These are phyloP conservation scores for Daldinia caldariorum DNA, from an alignment of 495 filamentous ascomycete genomes.

Conservation along the genomic window DNA sequence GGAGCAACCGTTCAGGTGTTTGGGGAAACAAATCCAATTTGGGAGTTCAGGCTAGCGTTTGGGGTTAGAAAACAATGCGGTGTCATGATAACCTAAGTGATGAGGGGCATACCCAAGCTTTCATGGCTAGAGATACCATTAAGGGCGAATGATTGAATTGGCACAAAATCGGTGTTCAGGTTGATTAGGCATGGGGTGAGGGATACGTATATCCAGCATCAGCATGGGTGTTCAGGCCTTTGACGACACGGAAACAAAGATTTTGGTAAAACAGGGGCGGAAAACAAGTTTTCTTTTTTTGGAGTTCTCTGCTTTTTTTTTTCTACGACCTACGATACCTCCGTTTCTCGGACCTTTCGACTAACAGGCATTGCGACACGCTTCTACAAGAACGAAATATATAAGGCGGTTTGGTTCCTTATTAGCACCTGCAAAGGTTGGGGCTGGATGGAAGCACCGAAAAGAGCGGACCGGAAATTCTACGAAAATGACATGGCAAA, in stretches of 20 bases:
- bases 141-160: conserved; percentile 27
- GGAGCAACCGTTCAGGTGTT: conserved; percentile 76
- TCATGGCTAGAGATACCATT: conserved; percentile 5
- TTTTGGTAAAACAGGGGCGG: conserved; percentile 45
- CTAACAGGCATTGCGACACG: conserved; percentile 18
- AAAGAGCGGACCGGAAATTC: conserved; percentile 31
- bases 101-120: conserved; percentile 5
- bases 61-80: conserved; percentile 64
- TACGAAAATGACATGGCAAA: conserved; percentile 37
- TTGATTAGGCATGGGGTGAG: conserved; percentile 46
- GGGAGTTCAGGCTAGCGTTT: conserved; percentile 78
- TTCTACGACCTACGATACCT: conserved; percentile 33
- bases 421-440: conserved; percentile 41
- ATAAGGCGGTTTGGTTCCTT: conserved; percentile 37
- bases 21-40: conserved; percentile 79
- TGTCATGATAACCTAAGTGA: conserved; percentile 18
- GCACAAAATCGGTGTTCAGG: conserved; percentile 47
- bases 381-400: conserved; percentile 38
- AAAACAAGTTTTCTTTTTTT: conserved; percentile 33
- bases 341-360: conserved; percentile 29
- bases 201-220: conserved; percentile 50
- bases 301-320: conserved; percentile 43
- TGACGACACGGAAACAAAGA: conserved; percentile 48
- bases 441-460: conserved; percentile 34
- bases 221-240: conserved; percentile 53